Evolutionary conservation across 73 alveolate genomes (phyloP).

Genomic region (Stentor coeruleus): DNA sequence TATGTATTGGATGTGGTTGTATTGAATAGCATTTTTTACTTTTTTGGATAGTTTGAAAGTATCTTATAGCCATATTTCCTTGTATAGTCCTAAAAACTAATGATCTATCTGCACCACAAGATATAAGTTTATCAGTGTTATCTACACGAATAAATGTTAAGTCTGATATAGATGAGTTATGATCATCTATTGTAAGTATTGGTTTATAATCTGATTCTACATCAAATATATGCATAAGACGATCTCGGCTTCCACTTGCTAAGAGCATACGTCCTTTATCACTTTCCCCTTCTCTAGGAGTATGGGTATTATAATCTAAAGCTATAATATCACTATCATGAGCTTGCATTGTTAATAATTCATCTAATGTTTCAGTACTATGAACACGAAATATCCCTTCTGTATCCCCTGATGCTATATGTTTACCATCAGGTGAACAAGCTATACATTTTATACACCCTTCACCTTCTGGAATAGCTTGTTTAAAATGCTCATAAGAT

Average conservation of each 20-base stretch:
- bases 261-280: conserved; percentile 24
- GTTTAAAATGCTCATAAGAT: conserved; percentile 31
- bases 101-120: conserved; percentile 72
- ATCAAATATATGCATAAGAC: conserved; percentile 43
- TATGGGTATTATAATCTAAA: conserved; percentile 42
- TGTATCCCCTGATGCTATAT: conserved; percentile 68
- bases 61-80: conserved; percentile 25
- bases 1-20: conserved; percentile 30
- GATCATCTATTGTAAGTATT: conserved; percentile 61
- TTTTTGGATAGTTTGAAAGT: conserved; percentile 36
- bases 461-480: conserved; percentile 33
- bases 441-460: conserved; percentile 54
- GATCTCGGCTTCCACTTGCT: conserved; percentile 65
- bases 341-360: conserved; percentile 48
- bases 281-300: conserved; percentile 1
- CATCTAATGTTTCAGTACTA: conserved; percentile 41
- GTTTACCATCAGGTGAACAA: conserved; percentile 65
- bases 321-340: conserved; percentile 63
- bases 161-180: conserved; percentile 62
- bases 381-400: conserved; percentile 61
- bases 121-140: conserved; percentile 38
- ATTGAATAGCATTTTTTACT: conserved; percentile 34
- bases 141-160: conserved; percentile 53
- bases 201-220: conserved; percentile 32
- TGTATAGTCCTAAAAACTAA: conserved; percentile 58